phyloP scores from a whole-genome alignment of 2,329 filamentous ascomycete species.

The Ustilaginoidea virens region DNA sequence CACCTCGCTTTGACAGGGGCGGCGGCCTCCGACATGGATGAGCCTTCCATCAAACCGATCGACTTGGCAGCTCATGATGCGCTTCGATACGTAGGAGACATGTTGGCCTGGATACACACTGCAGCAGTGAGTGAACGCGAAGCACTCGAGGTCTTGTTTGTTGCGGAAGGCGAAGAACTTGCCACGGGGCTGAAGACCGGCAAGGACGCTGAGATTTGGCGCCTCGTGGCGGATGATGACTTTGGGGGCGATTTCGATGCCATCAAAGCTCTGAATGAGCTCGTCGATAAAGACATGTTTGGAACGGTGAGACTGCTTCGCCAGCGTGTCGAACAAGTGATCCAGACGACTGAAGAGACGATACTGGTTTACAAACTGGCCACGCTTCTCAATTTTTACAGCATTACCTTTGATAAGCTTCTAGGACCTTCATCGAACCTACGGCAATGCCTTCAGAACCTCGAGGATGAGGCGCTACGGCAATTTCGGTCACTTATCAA shows the following conservation, averaged over 20 bases:
- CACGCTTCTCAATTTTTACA: constrained; percentile 82
- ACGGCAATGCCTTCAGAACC: constrained; percentile 47
- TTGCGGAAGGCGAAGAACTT: constrained; percentile 80
- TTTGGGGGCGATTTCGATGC: constrained; percentile 56
- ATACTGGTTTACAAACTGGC: constrained; percentile 80
- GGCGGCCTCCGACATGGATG: constrained; percentile 38
- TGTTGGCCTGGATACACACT: constrained; percentile 95
- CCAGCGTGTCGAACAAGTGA: constrained; percentile 79
- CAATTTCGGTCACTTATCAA: constrained; percentile 73
- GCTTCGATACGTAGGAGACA: constrained; percentile 83
- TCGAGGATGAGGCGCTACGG: constrained; percentile 63
- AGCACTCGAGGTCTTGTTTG: constrained; percentile 79
- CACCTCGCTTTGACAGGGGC: constrained; percentile 73
- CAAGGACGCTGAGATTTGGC: constrained; percentile 73
- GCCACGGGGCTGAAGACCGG: constrained; percentile 68
- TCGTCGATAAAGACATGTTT: constrained; percentile 74
- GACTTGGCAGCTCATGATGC: constrained; percentile 88
- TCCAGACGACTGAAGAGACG: constrained; percentile 82
- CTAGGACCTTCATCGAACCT: constrained; percentile 55
- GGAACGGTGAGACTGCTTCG: constrained; percentile 73
- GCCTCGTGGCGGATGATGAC: constrained; percentile 43
- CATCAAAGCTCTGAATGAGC: constrained; percentile 62
- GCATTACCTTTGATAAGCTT: constrained; percentile 66
- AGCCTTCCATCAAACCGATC: constrained; percentile 66
- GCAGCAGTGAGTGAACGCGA: constrained; percentile 88